Evolutionary conservation across 2,329 filamentous ascomycete species (phyloP).

Genomic region (Sporothrix sp.): DNA sequence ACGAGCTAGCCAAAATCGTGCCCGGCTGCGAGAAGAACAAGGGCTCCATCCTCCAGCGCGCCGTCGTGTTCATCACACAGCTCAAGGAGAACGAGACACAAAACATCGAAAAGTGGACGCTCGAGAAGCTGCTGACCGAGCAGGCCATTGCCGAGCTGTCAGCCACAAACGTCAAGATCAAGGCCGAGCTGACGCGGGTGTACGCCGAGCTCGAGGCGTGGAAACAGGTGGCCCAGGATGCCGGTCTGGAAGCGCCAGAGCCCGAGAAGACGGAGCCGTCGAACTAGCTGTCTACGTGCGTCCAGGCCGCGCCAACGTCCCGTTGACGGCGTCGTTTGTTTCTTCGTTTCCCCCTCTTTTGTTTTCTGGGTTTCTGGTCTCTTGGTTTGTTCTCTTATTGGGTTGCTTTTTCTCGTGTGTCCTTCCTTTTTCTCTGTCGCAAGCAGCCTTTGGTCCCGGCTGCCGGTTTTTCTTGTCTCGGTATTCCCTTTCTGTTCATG

Average conservation of each 20-base stretch:
- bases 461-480: not conserved
- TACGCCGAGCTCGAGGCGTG: conserved; percentile 71
- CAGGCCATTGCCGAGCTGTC: conserved; percentile 84
- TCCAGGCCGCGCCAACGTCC: no score
- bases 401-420: not conserved
- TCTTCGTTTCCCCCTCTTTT: not conserved
- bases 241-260: conserved; percentile 39
- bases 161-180: conserved; percentile 77
- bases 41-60: conserved; percentile 86
- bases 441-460: not conserved
- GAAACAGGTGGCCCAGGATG: conserved; percentile 58
- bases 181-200: conserved; percentile 66
- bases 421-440: no score
- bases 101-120: conserved; percentile 88
- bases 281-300: conserved; percentile 9
- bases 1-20: conserved; percentile 94
- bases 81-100: conserved; percentile 89
- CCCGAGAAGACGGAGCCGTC: conserved; percentile 28
- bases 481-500: not conserved
- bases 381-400: not conserved
- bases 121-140: conserved; percentile 83
- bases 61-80: conserved; percentile 88
- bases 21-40: conserved; percentile 99
- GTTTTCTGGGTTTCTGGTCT: not conserved
- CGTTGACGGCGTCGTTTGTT: not conserved